Base-by-base conservation (phyloP, 2,329 filamentous ascomycete species). In the Trichothecium roseum region DNA sequence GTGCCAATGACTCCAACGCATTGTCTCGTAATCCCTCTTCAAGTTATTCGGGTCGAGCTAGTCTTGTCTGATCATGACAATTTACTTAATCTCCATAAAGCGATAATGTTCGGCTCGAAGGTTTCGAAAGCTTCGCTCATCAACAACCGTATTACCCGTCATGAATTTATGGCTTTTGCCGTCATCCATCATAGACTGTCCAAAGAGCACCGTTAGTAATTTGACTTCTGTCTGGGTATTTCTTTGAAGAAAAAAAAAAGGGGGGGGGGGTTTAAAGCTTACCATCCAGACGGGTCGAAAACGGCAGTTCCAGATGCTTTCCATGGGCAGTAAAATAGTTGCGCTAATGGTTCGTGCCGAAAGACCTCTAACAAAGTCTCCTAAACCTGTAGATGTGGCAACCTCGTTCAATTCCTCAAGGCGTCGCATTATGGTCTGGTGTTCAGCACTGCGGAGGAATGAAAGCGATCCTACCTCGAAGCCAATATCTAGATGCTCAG, bases 291-390 rank as follows among this genome's bases (percentile, higher is more conserved):
- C 20, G 20, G 20, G 20, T 24, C 20, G 20, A 10, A 6, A 56
- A 37, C 63, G 52, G 43, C 72, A 68, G 45, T 60, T 72, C 62
- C 68, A 68, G 28, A 72, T 58, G 39, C 63, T 62, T 37, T 59
- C 59, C 39, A 64, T 66, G 4, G 68, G 64, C 5, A 70, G 48
- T 38, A 75, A 69, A 54, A 74, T 63, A 40, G 60, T 68, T 34
- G 71, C 64, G 31, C 66, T 70, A 17, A 74, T 53, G n/a, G 68
- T 72, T 41, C 71, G 68, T 9, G 73, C 57, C 10, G 66, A 63
- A 13, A 68, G 62, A 37, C 69, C 65, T 13, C 60, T 60, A 39
- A 64, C 20, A 10, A 24, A 6, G 20, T 10, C 10, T 24, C 20
- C 20, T 6, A 24, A 6, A 24, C 20, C 10, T 6, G 20, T n/a